Evolutionary conservation across 352 stramenopile genomes (phyloP).

Genomic region (Thraustochytrium striatum): DNA sequence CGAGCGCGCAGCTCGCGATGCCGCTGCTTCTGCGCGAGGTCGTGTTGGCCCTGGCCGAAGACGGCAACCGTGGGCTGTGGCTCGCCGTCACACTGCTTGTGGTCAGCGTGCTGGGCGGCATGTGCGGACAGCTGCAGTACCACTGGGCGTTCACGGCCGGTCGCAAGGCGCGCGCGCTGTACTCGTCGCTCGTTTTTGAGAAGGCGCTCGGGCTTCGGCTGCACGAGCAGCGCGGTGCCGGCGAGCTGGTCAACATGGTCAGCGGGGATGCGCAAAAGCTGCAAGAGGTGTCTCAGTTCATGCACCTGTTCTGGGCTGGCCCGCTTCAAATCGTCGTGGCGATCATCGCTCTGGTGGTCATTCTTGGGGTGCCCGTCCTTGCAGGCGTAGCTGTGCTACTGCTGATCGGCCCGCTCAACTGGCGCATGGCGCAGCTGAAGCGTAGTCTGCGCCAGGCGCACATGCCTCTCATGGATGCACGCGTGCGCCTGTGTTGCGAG

Average conservation of each 20-base stretch:
- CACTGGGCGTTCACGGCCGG: not conserved
- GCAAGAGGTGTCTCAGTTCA: slow-evolving; percentile 7
- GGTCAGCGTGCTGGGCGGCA: not conserved
- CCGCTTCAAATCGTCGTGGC: slow-evolving; percentile 30
- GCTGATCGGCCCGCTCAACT: slow-evolving; percentile 36
- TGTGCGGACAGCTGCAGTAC: slow-evolving; percentile 19
- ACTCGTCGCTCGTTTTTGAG: slow-evolving; percentile 2
- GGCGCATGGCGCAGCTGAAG: slow-evolving; percentile 2
- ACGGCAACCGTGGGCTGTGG: not conserved
- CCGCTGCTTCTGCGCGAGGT: slow-evolving; percentile 3
- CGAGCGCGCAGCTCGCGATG: not conserved
- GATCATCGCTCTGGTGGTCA: slow-evolving; percentile 21
- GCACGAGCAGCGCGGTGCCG: not conserved
- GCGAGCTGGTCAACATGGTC: slow-evolving; percentile 36
- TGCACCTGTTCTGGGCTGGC: slow-evolving; percentile 31
- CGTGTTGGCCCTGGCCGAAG: not conserved
- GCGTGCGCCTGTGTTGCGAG: slow-evolving; percentile 88
- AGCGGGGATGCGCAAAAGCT: slow-evolving; percentile 25
- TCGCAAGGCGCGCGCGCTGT: slow-evolving; percentile 9
- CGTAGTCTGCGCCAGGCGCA: not conserved
- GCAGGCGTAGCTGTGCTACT: slow-evolving; percentile 8
- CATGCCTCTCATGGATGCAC: slow-evolving; percentile 59
- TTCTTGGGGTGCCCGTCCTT: slow-evolving; percentile 4
- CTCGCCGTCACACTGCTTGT: not conserved
- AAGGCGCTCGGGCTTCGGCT: not conserved